A percentile compares a stretch with the other conserved stretches of the same genome.
Evolutionary conservation across 2,329 filamentous ascomycete species (phyloP).

Genomic region (Aureobasidium subglaciale): DNA sequence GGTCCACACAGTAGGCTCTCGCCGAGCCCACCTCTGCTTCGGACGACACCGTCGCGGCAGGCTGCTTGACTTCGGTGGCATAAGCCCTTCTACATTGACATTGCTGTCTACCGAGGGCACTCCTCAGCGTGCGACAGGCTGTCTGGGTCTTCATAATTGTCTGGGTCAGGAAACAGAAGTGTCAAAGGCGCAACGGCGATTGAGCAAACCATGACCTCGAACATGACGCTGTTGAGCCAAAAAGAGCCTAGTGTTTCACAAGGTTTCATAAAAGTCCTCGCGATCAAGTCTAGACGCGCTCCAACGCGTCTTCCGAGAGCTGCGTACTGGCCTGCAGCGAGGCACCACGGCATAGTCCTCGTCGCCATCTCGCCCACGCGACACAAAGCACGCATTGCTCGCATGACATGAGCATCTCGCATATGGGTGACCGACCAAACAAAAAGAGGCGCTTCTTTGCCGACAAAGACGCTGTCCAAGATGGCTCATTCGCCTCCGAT

Average conservation of each 20-base stretch:
- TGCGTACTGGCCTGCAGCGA: too few species aligned
- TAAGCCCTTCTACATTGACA: neutral
- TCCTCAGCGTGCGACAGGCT: neutral
- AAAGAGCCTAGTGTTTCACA: neutral
- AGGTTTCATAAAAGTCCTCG: neutral
- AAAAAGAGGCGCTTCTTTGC: constrained; percentile 60
- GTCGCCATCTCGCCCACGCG: neutral
- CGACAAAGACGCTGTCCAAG: constrained; percentile 36
- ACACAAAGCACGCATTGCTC: neutral
- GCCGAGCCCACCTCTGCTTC: constrained; percentile 46
- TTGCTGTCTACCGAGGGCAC: neutral
- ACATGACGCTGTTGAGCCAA: neutral
- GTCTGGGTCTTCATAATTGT: neutral
- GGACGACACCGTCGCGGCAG: constrained; percentile 21
- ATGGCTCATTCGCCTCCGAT: constrained; percentile 24
- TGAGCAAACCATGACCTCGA: neutral
- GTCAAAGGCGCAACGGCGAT: neutral
- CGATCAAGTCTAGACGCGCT: neutral
- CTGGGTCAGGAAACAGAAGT: too few species aligned
- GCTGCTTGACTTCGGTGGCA: constrained; percentile 16
- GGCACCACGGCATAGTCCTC: neutral
- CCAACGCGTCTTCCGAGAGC: constrained; percentile 20
- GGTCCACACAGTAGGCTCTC: constrained; percentile 51
- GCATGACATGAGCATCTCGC: constrained; percentile 25
- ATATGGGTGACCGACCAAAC: constrained; percentile 46